phyloP scores from a whole-genome alignment of 1,284 basidiomycete species.

The Phellinidium pouzarii region DNA sequence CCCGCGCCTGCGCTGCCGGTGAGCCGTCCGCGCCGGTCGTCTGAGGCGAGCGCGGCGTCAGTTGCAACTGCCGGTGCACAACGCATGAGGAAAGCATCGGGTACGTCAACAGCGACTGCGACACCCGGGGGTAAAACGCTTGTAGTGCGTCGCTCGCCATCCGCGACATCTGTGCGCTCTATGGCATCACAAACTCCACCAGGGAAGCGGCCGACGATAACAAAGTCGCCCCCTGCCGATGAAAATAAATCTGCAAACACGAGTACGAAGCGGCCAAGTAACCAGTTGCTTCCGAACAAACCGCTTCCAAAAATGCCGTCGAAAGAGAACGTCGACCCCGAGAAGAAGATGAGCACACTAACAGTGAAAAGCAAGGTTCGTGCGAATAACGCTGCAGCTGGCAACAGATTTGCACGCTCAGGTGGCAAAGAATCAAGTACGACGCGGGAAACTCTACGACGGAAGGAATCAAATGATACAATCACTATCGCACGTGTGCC shows the following conservation, averaged over 20 bases:
- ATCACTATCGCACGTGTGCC: conserved; percentile 32
- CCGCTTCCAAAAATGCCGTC: conserved; percentile 13
- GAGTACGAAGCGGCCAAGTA: neutral
- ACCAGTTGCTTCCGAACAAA: conserved; percentile 1
- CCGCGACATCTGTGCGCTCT: conserved; percentile 29
- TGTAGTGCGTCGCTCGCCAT: conserved; percentile 25
- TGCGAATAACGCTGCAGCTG: conserved; percentile 2
- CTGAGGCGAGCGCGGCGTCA: conserved; percentile 27
- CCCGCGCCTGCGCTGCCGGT: conserved; percentile 17
- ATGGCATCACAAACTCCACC: conserved; percentile 29
- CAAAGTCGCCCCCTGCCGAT: conserved; percentile 7
- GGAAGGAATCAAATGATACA: conserved; percentile 40
- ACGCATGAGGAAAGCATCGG: conserved; percentile 13
- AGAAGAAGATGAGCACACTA: conserved; percentile 13
- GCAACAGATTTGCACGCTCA: conserved; percentile 8
- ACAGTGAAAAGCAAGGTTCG: conserved; percentile 12
- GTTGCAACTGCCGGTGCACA: conserved; percentile 20
- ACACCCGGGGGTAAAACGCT: conserved; percentile 18
- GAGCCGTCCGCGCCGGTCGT: conserved; percentile 23
- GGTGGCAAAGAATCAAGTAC: conserved; percentile 35
- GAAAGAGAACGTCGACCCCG: conserved; percentile 15
- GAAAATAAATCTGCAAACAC: neutral
- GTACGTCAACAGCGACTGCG: conserved; percentile 15
- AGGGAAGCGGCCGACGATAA: conserved; percentile 23
- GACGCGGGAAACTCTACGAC: conserved; percentile 31